Base-by-base conservation (phyloP, 1,139 yeast genomes). In the Saccharomycopsis hybrid region DNA sequence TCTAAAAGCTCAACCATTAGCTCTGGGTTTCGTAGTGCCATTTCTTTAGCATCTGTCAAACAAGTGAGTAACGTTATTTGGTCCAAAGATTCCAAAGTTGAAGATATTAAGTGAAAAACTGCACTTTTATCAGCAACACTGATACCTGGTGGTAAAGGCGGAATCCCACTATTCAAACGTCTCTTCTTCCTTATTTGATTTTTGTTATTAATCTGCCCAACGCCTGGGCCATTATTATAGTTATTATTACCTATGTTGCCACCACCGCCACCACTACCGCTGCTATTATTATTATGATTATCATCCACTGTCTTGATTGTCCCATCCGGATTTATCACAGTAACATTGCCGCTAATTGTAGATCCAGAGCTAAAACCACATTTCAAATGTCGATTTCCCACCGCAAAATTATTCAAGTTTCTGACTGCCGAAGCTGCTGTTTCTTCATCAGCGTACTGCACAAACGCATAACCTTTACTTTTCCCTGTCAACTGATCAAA, bases 341-440 rank as follows among this genome's bases (percentile, higher is more conserved):
- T 52, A 11, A 44, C 53, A 7, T 44, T 43, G 49, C 54, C 44
- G 37, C 36, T 30, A 55, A 46, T 29, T 53, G 39, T 11, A 51
- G 52, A 59, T 65, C 76, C 83, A 50, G 70, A 66, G 44, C 89
- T 71, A 62, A 82, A 83, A 28, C 87, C 85, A 58, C 96, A 94
- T 57, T 84, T 80, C 48, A 90, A 67, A 44, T 70, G 71, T 55
- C 96, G 70, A 52, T 79, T 78, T 0, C 96, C 96, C 46, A 90
- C 77, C 32, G 78, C 74, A 67, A 84, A 83, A 57, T 87, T 85
- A 64, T 86, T 86, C 58, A 90, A 70, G 66, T 90, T 92, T 53
- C 97, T 72, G 24, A 89, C 95, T 0, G 97, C 97, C 13, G 94
- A 82, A 1, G 87, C 82, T 1, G 97, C 96, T 0, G 96, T 85